Conservation (phyloP, 305 asterid species). For the Solanum hybrid region DNA sequence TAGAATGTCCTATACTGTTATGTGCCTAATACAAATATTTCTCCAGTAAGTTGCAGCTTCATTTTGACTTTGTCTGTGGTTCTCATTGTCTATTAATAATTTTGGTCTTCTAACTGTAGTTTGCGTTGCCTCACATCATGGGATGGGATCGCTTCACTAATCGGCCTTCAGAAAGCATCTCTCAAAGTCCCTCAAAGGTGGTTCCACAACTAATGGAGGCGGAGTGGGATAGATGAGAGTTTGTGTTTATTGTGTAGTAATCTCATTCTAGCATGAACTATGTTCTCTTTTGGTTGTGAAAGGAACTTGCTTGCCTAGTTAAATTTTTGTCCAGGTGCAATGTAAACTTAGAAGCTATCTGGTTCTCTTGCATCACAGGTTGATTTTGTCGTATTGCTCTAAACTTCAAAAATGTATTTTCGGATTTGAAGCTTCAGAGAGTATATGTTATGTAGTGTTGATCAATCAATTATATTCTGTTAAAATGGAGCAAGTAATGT, state of each 20-base stretch:
- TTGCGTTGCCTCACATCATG: slow-evolving; percentile 86
- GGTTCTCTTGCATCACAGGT: neutral
- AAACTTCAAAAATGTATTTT: neutral
- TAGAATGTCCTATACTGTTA: neutral
- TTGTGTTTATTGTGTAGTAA: neutral
- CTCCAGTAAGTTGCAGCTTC: neutral
- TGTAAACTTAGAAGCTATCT: neutral
- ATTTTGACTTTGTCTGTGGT: neutral
- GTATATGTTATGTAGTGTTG: neutral
- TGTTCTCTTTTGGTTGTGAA: neutral
- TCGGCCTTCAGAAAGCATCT: slow-evolving; percentile 21
- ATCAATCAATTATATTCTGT: neutral
- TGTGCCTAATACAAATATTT: neutral
- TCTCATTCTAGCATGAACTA: neutral
- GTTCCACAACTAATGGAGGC: slow-evolving; percentile 33
- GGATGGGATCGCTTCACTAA: slow-evolving; percentile 64
- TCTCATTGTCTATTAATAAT: neutral
- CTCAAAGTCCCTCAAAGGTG: slow-evolving; percentile 21
- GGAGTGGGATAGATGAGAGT: slow-evolving; percentile 73
- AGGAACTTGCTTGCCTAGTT: neutral
- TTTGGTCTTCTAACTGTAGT: slow-evolving; percentile 37
- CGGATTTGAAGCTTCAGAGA: neutral
- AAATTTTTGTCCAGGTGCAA: neutral
- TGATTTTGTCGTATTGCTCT: neutral
- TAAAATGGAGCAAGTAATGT: neutral